These are phyloP conservation scores for Neophaeococcomyces aloes DNA, from an alignment of 2,329 filamentous ascomycete species.

Conservation along the genomic window DNA sequence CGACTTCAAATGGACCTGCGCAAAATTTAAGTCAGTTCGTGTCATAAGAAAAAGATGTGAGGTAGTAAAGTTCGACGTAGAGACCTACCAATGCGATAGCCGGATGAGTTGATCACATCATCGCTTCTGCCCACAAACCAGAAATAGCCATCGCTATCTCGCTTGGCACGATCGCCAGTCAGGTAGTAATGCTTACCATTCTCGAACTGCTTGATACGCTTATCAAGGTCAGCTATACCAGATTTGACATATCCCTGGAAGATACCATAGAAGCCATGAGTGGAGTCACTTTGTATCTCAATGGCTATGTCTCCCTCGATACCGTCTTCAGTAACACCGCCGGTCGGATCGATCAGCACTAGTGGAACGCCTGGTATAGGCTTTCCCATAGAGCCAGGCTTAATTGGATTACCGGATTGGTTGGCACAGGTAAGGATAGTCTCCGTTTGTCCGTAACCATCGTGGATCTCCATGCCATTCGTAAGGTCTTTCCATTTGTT, in stretches of 20 bases:
- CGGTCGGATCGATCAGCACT: constrained; percentile 26
- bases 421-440: constrained; percentile 33
- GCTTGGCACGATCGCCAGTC: constrained; percentile 29
- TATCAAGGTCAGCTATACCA: constrained; percentile 13
- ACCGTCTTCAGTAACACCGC: constrained; percentile 21
- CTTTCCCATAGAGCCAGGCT: constrained; percentile 32
- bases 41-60: too few species aligned
- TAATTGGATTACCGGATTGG: constrained; percentile 26
- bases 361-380: constrained; percentile 31
- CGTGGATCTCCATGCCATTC: constrained; percentile 28
- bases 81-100: constrained; percentile 27
- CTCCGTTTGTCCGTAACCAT: constrained; percentile 34
- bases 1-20: constrained; percentile 30
- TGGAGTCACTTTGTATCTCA: constrained; percentile 9
- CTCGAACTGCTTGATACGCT: constrained; percentile 11
- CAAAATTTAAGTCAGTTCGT: too few species aligned
- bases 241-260: constrained; percentile 18
- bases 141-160: constrained; percentile 28
- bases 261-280: constrained; percentile 15
- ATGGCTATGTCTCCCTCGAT: constrained; percentile 32
- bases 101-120: constrained; percentile 33
- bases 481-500: constrained; percentile 28
- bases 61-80: too few species aligned
- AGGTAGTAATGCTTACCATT: constrained; percentile 24
- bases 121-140: constrained; percentile 29